These are phyloP conservation scores for Pontederia crassipes DNA, from an alignment of 176 grass and related monocot genomes.

Conservation along the genomic window DNA sequence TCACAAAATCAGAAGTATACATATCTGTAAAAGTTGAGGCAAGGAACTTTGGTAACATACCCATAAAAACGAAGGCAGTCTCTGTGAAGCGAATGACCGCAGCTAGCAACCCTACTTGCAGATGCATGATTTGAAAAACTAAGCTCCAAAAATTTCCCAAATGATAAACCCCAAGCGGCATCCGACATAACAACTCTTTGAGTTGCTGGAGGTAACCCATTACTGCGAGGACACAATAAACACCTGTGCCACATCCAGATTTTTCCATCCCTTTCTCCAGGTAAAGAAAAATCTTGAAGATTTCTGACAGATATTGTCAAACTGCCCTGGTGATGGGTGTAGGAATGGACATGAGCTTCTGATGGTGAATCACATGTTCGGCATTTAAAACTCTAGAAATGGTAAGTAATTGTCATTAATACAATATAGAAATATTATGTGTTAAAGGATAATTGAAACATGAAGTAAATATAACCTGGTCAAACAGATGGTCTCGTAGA, in stretches of 20 bases:
- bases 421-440: constrained; percentile 8
- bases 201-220: constrained; percentile 87
- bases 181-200: constrained; percentile 84
- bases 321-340: constrained; percentile 84
- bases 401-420: constrained; percentile 5
- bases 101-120: constrained; percentile 84
- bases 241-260: constrained; percentile 99
- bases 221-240: constrained; percentile 64
- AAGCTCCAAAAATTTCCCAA: constrained; percentile 98
- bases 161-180: constrained; percentile 94
- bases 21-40: too few relatives aligned
- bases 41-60: constrained; percentile 26
- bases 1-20: too few relatives aligned
- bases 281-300: constrained; percentile 49
- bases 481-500: constrained; percentile 76
- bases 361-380: constrained; percentile 75
- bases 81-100: constrained; percentile 91
- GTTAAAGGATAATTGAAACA: constrained; percentile 2
- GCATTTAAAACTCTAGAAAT: constrained; percentile 50
- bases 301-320: constrained; percentile 95
- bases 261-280: constrained; percentile 74
- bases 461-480: constrained; percentile 45
- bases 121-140: constrained; percentile 95
- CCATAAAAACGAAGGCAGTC: constrained; percentile 96
- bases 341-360: constrained; percentile 96